Conservation (phyloP, 345 rosid genomes). For the Populus nigra region DNA sequence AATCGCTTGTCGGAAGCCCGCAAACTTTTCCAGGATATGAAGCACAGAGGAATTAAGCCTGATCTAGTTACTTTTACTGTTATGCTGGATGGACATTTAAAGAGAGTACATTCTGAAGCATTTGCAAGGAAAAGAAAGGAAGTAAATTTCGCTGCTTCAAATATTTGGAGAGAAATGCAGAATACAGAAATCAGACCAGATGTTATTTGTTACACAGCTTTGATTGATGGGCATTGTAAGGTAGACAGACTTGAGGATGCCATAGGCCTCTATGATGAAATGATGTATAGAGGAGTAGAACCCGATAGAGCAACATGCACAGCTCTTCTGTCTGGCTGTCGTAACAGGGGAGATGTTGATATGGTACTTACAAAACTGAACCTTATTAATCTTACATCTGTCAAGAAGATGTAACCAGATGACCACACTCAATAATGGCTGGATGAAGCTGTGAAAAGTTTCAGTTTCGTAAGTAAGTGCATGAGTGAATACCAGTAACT, state of each 20-base stretch:
- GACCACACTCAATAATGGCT: not conserved
- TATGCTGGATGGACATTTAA: conserved; percentile 46
- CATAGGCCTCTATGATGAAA: conserved; percentile 34
- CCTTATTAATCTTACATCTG: conserved; percentile 41
- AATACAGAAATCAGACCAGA: conserved; percentile 41
- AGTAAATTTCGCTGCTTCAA: too few relatives aligned
- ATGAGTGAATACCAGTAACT: too few relatives aligned
- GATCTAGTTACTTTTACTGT: conserved; percentile 62
- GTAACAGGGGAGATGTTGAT: conserved; percentile 37
- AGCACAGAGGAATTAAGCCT: conserved; percentile 54
- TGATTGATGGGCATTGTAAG: conserved; percentile 59
- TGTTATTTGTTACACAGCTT: conserved; percentile 52
- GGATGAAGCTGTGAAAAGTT: too few relatives aligned
- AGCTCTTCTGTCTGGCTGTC: conserved; percentile 49
- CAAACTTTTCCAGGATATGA: conserved; percentile 48
- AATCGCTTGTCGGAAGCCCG: conserved; percentile 41
- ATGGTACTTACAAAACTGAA: conserved; percentile 26
- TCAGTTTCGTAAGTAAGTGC: too few relatives aligned
- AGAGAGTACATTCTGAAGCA: too few relatives aligned
- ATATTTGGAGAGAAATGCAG: conserved; percentile 30
- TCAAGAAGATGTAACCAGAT: conserved; percentile 34
- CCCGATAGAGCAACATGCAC: conserved; percentile 61
- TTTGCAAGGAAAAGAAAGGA: too few relatives aligned
- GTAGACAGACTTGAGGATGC: conserved; percentile 45
- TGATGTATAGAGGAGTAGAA: conserved; percentile 52